Evolutionary conservation across 2,329 filamentous ascomycete genomes (phyloP), one percentile per base, ranked within the genome.

Genomic region (Fusarium sp.): DNA sequence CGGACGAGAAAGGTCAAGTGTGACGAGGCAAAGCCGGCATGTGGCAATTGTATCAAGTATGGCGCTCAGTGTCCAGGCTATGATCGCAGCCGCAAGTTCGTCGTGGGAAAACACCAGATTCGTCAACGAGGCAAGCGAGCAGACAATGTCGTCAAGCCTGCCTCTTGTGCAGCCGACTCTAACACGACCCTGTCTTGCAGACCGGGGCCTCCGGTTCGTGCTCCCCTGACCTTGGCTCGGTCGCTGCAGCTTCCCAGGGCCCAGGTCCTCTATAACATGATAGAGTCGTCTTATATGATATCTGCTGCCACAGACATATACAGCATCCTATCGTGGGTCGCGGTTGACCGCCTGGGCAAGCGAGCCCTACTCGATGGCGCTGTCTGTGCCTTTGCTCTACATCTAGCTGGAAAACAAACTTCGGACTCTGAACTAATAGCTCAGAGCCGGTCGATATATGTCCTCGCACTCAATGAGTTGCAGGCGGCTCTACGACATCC

Each of bases 1-100:
- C 80, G 83, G 67, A 83, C 81, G 76, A 80, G 84, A 64, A 82
- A 82, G 57, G 81, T 85, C 67, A 84, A 86, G 80, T 88, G 87
- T 70, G 86, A 88, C 74, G 82, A 87, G 76, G 78, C 72, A 24
- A 82, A 81, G 13, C 86, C 86, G 13, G 79, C 76, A 63, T 85
- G 84, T 64, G 78, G 76, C 27, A 85, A 85, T 62, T 85, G 84
- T 74, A 68, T 77, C 63, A 83, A 79, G 61, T 85, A 85, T 67
- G 82, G 83, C 39, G 80, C 77, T 24, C 76, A 77, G 9, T 85
- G 83, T 64, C 82, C 83, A 7, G 84, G 83, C n/a, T 85, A 84
- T 68, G 81, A 83, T 54, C 79, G 81, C 35, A 69, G 70, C 43
- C 75, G 81, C 70, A 85, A 86, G 74, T 85, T 85, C 64, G 81